phyloP scores from a whole-genome alignment of 371 early-diverging fungal species.

The Lichtheimia corymbifera region DNA sequence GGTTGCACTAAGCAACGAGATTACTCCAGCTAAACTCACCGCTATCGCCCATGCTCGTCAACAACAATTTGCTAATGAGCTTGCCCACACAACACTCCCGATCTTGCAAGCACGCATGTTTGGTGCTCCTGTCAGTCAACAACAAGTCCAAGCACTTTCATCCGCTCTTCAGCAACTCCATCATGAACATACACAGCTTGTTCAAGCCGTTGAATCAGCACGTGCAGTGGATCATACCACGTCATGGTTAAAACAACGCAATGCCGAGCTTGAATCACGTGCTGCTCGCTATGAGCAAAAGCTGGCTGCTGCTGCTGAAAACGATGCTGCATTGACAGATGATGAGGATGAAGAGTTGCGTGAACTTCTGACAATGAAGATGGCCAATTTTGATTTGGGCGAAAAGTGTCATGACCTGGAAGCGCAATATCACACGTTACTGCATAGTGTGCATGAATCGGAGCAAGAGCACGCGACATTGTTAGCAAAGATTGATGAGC shows the following conservation, averaged over 20 bases:
- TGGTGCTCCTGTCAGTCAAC: conserved; percentile 18
- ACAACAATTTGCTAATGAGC: conserved; percentile 45
- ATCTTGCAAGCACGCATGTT: conserved; percentile 23
- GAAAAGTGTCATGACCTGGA: conserved; percentile 40
- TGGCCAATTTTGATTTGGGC: conserved; percentile 35
- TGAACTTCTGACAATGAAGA: conserved; percentile 25
- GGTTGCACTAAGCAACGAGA: conserved; percentile 41
- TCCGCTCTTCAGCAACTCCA: conserved; percentile 48
- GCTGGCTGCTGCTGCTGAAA: neutral
- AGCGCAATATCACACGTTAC: conserved; percentile 33
- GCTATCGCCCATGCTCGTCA: conserved; percentile 60
- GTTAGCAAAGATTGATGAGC: conserved; percentile 8
- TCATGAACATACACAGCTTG: conserved; percentile 44
- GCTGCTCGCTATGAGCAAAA: neutral
- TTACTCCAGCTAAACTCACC: conserved; percentile 65
- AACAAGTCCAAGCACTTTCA: conserved; percentile 39
- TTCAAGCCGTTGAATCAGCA: neutral
- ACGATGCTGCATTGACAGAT: neutral
- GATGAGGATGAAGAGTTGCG: neutral
- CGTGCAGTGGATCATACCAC: conserved; percentile 1
- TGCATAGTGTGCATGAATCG: conserved; percentile 18
- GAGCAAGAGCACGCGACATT: conserved; percentile 14
- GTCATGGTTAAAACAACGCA: neutral
- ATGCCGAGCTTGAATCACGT: neutral
- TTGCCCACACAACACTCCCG: conserved; percentile 43